phyloP scores from a whole-genome alignment of 805 yeast genomes.

The Tetrapisispora pingtungensis region DNA sequence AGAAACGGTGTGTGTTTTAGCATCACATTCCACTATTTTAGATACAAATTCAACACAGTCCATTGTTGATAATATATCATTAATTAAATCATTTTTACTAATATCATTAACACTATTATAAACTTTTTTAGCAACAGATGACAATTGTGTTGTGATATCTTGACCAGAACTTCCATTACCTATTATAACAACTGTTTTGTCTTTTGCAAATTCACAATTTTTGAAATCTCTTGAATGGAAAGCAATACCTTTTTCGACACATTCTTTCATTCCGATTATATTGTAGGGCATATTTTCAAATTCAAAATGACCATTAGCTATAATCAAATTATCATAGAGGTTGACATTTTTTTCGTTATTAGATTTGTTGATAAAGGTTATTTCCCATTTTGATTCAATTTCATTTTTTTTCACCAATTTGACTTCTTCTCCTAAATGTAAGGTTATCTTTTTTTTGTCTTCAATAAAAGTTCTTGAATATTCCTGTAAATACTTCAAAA shows the following conservation, averaged over 20 bases:
- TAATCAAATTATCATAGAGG: slow-evolving; percentile 32
- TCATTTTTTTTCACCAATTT: slow-evolving; percentile 9
- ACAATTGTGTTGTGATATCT: slow-evolving; percentile 36
- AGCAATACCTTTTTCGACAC: slow-evolving; percentile 26
- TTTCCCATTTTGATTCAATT: slow-evolving; percentile 9
- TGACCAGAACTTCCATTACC: slow-evolving; percentile 38
- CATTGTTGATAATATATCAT: slow-evolving; percentile 1
- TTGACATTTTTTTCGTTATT: slow-evolving; percentile 24
- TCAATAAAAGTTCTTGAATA: slow-evolving; percentile 34
- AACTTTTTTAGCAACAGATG: slow-evolving; percentile 23
- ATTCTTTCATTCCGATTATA: slow-evolving; percentile 32
- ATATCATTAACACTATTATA: slow-evolving; percentile 49
- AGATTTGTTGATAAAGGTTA: slow-evolving; percentile 4
- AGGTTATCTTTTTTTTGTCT: slow-evolving; percentile 19
- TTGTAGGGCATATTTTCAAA: slow-evolving; percentile 31
- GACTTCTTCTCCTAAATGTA: slow-evolving; percentile 21
- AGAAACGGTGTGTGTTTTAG: slow-evolving; percentile 16
- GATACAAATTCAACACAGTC: slow-evolving; percentile 14
- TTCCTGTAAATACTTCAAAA: slow-evolving; percentile 47
- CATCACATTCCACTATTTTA: slow-evolving; percentile 24
- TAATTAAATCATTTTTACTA: slow-evolving; percentile 29
- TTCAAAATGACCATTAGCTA: slow-evolving; percentile 38
- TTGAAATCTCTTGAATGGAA: slow-evolving; percentile 34
- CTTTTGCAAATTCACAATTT: slow-evolving; percentile 25
- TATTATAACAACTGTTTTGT: slow-evolving; percentile 28